Evolutionary conservation across 75 land plant species (phyloP), one percentile per base, ranked within the genome.

Genomic region (Adiantum capillusveneris): DNA sequence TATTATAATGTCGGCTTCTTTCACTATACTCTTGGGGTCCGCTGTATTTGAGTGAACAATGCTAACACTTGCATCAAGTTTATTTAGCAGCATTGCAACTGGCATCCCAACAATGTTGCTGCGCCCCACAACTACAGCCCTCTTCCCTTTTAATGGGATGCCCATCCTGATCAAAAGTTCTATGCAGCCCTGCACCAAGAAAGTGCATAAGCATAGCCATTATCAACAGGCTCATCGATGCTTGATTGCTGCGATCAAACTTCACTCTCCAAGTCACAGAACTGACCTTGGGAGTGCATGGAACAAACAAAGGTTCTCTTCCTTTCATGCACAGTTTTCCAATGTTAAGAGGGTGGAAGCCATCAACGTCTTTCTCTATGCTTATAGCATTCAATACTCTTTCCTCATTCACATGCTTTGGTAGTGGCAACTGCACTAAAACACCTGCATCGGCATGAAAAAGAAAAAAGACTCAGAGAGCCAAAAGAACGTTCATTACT

Each of bases 291-390:
- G 90, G 84, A 17, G 90, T 86, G 64, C 95, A 89, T 26, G 91
- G 95, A 19, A 70, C 74, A 60, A 81, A 88, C 17, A 82, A 28
- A 24, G 94, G 90, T 14, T 88, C 84, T 71, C 94, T 76, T 57
- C 90, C 95, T 65, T 89, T 83, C 95, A 89, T 89, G 28, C 84
- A 80, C 55, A 88, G 83, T 51, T 86, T 86, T 21, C 95, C 95
- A 66, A 89, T 78, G 65, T 89, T 88, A 29, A 89, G 62, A 52
- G 95, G 94, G 73, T 88, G 94, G 58, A 88, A 88, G 21, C 94
- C 94, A 78, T 88, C 94, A 1, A 88, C 94, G 66, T 89, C 95
- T 60, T 89, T 89, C 68, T 89, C 87, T 36, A 89, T 70, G 63
- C 79, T 72, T 19, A 89, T 80, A 49, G 82, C 87, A 62, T 43